These are phyloP conservation scores for Microdochium nivale DNA, from an alignment of 2,329 filamentous ascomycete genomes.

Conservation along the genomic window DNA sequence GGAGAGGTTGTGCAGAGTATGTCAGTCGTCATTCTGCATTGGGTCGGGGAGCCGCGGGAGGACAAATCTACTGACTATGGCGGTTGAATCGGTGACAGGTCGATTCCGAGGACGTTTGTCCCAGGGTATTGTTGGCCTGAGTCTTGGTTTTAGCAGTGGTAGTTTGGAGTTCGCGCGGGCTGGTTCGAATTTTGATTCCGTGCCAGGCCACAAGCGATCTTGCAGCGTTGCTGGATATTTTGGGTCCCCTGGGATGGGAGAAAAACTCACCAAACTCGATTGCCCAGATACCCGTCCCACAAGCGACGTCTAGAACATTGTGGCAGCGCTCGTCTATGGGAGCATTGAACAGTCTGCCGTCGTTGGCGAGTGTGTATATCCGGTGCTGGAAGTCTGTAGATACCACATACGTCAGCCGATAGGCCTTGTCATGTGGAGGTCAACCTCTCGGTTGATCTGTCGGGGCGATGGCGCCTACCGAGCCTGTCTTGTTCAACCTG, in stretches of 20 bases:
- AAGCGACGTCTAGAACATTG: conserved; percentile 10
- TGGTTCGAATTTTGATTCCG: too few species aligned
- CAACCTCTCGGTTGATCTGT: too few species aligned
- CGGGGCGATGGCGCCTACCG: conserved; percentile 3
- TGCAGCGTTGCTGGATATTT: too few species aligned
- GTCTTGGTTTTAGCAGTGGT: conserved; percentile 1
- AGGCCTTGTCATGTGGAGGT: not conserved
- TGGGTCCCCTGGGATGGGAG: not conserved
- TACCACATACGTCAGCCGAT: not conserved
- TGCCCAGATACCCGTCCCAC: conserved; percentile 14
- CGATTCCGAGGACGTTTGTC: conserved; percentile 9
- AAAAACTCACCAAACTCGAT: conserved; percentile 9
- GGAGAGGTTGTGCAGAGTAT: too few species aligned
- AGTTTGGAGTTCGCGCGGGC: too few species aligned
- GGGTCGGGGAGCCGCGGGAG: not conserved
- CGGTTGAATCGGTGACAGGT: conserved; percentile 15
- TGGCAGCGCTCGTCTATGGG: conserved; percentile 8
- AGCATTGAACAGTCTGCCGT: conserved; percentile 12
- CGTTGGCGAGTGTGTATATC: conserved; percentile 11
- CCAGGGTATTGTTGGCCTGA: conserved; percentile 11
- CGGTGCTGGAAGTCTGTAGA: conserved; percentile 14
- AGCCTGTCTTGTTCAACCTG: conserved; percentile 13
- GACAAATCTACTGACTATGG: conserved; percentile 6
- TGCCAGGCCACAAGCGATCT: too few species aligned
- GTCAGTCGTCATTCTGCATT: not conserved